phyloP scores from a whole-genome alignment of 805 yeast species.

The Suhomyces sp. region DNA sequence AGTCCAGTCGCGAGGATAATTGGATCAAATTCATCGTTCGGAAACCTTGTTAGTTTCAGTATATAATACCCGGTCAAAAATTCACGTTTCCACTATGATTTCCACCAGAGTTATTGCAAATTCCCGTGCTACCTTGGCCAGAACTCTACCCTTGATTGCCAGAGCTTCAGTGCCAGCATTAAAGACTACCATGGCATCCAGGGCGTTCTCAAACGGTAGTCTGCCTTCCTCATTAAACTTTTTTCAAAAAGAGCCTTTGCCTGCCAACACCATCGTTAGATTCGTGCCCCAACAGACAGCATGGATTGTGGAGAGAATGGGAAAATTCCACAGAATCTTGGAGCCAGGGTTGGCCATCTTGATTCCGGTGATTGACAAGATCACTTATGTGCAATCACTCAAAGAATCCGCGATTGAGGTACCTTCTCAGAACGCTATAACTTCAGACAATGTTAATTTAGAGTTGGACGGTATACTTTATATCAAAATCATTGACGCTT shows the following conservation, averaged over 20 bases:
- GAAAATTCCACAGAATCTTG: conserved; percentile 64
- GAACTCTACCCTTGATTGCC: too few relatives aligned
- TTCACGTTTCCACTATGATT: too few relatives aligned
- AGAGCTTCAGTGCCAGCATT: too few relatives aligned
- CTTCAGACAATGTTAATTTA: conserved; percentile 80
- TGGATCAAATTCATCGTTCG: too few relatives aligned
- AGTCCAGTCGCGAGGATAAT: too few relatives aligned
- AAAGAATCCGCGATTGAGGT: conserved; percentile 86
- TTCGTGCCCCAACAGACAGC: conserved; percentile 91
- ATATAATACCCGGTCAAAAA: too few relatives aligned
- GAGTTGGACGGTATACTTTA: conserved; percentile 85
- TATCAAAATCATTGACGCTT: conserved; percentile 75
- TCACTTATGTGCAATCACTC: conserved; percentile 77
- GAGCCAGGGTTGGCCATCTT: conserved; percentile 77
- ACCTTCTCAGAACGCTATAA: conserved; percentile 81
- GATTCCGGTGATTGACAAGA: conserved; percentile 70
- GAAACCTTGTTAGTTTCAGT: too few relatives aligned
- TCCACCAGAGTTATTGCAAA: too few relatives aligned
- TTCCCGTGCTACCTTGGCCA: too few relatives aligned
- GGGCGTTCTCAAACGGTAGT: conserved; percentile 1
- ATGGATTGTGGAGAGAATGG: conserved; percentile 91
- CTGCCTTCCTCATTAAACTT: conserved; percentile 37
- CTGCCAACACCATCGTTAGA: conserved; percentile 71
- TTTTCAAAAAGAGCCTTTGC: conserved; percentile 62
- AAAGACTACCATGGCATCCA: background rate